phyloP scores from a whole-genome alignment of 2,329 filamentous ascomycete genomes.

The Onygena corvina region DNA sequence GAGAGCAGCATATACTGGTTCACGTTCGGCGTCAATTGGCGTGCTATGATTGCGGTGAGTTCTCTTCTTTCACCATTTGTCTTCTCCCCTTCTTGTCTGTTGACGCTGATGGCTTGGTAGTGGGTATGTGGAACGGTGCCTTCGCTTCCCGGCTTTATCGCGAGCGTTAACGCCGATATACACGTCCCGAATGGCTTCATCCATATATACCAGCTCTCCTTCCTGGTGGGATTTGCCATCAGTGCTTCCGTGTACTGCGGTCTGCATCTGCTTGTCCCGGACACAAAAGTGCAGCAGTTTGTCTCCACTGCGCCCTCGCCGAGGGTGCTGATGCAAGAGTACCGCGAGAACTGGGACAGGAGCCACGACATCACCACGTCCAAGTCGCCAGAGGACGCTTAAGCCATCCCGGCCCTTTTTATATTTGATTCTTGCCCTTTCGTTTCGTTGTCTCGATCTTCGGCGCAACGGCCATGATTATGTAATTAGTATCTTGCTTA shows the following conservation, averaged over 20 bases:
- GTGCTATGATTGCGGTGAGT: conserved; percentile 25
- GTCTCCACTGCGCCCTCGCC: conserved; percentile 10
- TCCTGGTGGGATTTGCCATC: conserved; percentile 31
- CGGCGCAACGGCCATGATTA: too few species aligned
- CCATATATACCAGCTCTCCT: conserved; percentile 34
- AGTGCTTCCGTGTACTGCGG: conserved; percentile 27
- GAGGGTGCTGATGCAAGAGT: conserved; percentile 8
- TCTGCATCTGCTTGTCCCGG: conserved; percentile 24
- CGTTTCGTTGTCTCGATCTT: too few species aligned
- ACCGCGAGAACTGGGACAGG: conserved; percentile 10
- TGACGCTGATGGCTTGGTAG: background rate
- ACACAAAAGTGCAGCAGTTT: conserved; percentile 7
- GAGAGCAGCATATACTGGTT: conserved; percentile 35
- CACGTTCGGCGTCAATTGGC: conserved; percentile 35
- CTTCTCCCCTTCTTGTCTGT: background rate
- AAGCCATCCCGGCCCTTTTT: too few species aligned
- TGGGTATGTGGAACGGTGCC: conserved; percentile 13
- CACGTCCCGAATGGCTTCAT: conserved; percentile 22
- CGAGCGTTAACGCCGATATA: conserved; percentile 19
- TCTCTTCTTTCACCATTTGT: background rate
- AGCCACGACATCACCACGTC: background rate
- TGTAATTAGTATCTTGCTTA: too few species aligned
- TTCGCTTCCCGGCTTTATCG: conserved; percentile 28
- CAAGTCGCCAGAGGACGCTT: background rate
- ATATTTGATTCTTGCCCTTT: too few species aligned